Evolutionary conservation across 495 filamentous ascomycete species (phyloP), one percentile per base, ranked within the genome.

Genomic region (Emericellopsis terricola): DNA sequence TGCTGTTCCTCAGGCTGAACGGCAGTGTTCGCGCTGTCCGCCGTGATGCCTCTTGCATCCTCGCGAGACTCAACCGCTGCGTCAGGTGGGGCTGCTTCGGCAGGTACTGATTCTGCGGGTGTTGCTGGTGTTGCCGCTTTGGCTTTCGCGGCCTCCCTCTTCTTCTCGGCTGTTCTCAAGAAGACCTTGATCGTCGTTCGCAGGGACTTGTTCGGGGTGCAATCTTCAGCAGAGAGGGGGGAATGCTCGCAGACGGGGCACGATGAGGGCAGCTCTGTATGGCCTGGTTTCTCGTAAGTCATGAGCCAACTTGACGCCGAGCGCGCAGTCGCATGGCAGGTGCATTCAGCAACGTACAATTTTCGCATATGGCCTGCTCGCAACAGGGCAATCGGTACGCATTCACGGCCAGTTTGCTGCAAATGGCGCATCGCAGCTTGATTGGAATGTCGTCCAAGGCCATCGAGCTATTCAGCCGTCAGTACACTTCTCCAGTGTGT

Each of bases 161-260:
- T 94, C 64, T 91, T 93, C 53, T 87, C 80, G 41, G 78, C 78
- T 1, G 79, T 87, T 28, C 78, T 70, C 16, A 99, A 55, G 44
- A 91, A 96, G 2, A 85, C 83, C 41, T 77, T 78, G 33, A 94
- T 76, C 1, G 89, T 96, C 2, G 76, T 83, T 37, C 89, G 74
- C 10, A 96, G 64, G 19, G 75, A 69, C 51, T 89, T 94, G 51
- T 93, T 80, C 4, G 84, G 71, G 41, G 78, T 86, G 63, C 85
- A 94, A 41, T 87, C 75, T 38, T 84, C 81, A 11, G 73, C 68
- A 5, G 81, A 77, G 19, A 96, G 64, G 0, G 89, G 89, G 15
- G 71, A 70, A 45, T 99, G 89, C 30, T 82, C 76, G 68, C 89
- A 99, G 35, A 94, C 79, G 2, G 89, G 87, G 42, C 89, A 99